Base-by-base conservation (phyloP, 179 eudicot species). In the Silene vulgaris region DNA sequence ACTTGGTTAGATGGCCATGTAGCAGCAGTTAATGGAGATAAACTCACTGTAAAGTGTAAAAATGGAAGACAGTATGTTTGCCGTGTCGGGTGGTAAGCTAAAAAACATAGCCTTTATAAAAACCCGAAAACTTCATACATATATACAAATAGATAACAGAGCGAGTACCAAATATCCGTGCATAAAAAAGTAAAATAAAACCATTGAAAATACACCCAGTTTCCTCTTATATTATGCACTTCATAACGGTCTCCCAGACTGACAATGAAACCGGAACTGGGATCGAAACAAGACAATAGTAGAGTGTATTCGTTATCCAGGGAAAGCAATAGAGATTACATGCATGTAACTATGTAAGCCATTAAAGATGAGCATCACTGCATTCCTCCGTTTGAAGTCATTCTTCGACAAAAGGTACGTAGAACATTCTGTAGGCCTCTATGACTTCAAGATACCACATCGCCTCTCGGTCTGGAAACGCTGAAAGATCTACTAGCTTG, bases 361-460 rank as follows among this genome's bases (percentile, higher is more conserved):
- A 28, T 21, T 66, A 26, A 1, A 32, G 5, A 32, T 32, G 5
- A 14, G 8, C 8, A 14, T 14, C 69, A 7, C 69, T 4, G 45
- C 20, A 65, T 13, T 65, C 40, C 19, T 65, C 69, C 11, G 30
- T 30, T 45, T 65, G 29, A 29, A 69, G 56, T 43, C 28, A 40
- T 69, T 89, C 89, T 73, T 79, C 87, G 60, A 78, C 16, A 0
- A 80, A 69, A 67, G 89, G 88, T 67, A 80, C 80, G 86, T 95
- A 95, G 84, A 92, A 95, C 75, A 92, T 86, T 64, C 85, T 88
- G 88, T 79, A 86, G 7, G 87, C 97, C 82, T 95, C 99, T 2
- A 90, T 83, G 64, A 92, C 96, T 84, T 92, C 99, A 30, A 95
- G 90, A 75, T 90, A 92, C 97, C 99, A 95, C 95, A 90, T 90